Conservation (phyloP, 805 yeast genomes). For the Tetrapisispora phaffii region DNA sequence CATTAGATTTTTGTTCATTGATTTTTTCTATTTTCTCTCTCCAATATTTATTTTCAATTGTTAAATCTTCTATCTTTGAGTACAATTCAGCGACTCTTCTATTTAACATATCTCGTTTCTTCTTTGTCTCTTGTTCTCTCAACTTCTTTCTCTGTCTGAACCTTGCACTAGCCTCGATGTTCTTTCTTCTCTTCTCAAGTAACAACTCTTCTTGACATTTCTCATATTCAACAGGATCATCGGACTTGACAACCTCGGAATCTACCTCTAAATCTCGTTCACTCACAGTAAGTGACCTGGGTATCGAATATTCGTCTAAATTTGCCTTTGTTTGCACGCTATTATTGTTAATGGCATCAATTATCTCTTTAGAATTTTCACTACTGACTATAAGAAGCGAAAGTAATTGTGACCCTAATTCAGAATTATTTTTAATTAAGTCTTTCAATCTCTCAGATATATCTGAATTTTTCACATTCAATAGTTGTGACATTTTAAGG, state of each 20-base stretch:
- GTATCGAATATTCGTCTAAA: not conserved
- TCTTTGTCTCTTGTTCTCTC: conserved; percentile 16
- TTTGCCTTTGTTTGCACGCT: not conserved
- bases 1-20: conserved; percentile 22
- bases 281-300: not conserved
- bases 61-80: conserved; percentile 15
- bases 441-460: conserved; percentile 15
- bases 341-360: conserved; percentile 11
- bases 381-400: conserved; percentile 25
- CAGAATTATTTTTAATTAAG: conserved; percentile 21
- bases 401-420: conserved; percentile 23
- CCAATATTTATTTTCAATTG: conserved; percentile 26
- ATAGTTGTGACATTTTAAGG: conserved; percentile 1
- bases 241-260: not conserved
- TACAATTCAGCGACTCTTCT: conserved; percentile 15
- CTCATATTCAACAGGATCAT: not conserved
- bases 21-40: conserved; percentile 18
- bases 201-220: not conserved
- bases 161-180: conserved; percentile 91
- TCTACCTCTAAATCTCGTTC: not conserved
- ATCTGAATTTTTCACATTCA: not conserved
- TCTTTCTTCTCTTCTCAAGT: conserved; percentile 60
- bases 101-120: conserved; percentile 14
- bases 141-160: conserved; percentile 50
- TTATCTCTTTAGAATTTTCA: conserved; percentile 23